These are phyloP conservation scores for Dunaliella primolecta DNA, from an alignment of 139 green algal genomes.

Conservation along the genomic window DNA sequence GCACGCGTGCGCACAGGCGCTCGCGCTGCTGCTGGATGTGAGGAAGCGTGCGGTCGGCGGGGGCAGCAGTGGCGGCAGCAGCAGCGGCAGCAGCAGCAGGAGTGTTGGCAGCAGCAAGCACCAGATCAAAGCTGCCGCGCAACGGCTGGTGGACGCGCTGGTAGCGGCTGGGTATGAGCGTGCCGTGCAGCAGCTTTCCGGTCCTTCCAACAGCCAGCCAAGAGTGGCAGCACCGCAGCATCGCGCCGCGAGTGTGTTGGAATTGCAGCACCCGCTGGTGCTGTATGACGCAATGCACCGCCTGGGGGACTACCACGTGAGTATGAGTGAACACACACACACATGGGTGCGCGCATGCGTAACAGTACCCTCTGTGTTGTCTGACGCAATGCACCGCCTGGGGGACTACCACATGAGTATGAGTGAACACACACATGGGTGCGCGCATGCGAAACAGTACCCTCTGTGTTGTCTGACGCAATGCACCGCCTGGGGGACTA, in stretches of 20 bases:
- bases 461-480: not conserved
- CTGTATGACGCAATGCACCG: not conserved
- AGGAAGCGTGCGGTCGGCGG: slow-evolving; percentile 3
- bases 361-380: not conserved
- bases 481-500: slow-evolving; percentile 4
- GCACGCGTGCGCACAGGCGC: not conserved
- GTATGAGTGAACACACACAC: too few species aligned
- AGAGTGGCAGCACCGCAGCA: not conserved
- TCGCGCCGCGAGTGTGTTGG: not conserved
- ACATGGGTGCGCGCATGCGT: too few species aligned
- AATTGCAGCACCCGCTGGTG: not conserved
- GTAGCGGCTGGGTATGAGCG: not conserved
- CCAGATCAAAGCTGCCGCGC: not conserved
- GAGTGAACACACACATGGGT: too few species aligned
- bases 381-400: not conserved
- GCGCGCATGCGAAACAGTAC: too few species aligned
- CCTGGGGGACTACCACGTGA: not conserved
- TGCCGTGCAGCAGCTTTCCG: not conserved
- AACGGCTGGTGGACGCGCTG: not conserved
- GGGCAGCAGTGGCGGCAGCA: not conserved
- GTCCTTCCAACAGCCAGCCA: not conserved
- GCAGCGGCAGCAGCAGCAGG: not conserved
- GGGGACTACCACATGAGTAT: not conserved
- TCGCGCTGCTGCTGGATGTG: slow-evolving; percentile 11
- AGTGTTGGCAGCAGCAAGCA: slow-evolving; percentile 11